Evolutionary conservation across 306 rosid genomes (phyloP).

Genomic region (Glycine soja): DNA sequence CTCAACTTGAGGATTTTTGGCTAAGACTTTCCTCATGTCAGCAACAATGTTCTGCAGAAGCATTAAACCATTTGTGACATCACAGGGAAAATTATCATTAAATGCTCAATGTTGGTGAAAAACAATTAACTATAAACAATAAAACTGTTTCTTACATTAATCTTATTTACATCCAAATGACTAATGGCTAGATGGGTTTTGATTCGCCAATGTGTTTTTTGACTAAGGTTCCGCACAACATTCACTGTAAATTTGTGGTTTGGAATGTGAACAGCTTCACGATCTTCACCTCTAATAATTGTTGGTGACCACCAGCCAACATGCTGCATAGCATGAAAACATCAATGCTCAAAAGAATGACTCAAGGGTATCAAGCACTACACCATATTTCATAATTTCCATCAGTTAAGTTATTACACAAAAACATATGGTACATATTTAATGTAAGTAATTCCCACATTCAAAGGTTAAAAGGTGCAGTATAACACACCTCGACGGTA

Average conservation of each 20-base stretch:
- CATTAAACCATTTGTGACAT: conserved; percentile 39
- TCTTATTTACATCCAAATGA: conserved; percentile 91
- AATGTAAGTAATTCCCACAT: conserved; percentile 10
- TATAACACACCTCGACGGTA: conserved; percentile 81
- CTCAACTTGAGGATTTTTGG: conserved; percentile 96
- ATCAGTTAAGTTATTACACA: background rate
- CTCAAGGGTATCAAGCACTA: conserved; percentile 39
- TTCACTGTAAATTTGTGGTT: conserved; percentile 94
- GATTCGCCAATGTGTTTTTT: conserved; percentile 97
- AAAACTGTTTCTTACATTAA: conserved; percentile 67
- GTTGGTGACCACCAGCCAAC: conserved; percentile 99
- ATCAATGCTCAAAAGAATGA: background rate
- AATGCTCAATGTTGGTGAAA: conserved; percentile 35
- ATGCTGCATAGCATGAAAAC: conserved; percentile 62
- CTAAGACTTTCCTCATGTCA: conserved; percentile 95
- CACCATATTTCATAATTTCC: conserved; percentile 10
- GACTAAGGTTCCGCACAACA: conserved; percentile 88
- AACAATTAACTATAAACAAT: conserved; percentile 6
- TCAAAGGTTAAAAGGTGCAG: conserved; percentile 33
- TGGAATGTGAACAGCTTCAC: conserved; percentile 98
- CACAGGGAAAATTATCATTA: conserved; percentile 20
- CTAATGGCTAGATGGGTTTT: conserved; percentile 93
- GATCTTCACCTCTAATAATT: conserved; percentile 92
- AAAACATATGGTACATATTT: conserved; percentile 16
- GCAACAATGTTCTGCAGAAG: conserved; percentile 87